A percentile compares a stretch with the other conserved stretches of the same genome.
These are phyloP conservation scores for Tulasnella sp. DNA, from an alignment of 768 basidiomycete genomes.

Conservation along the genomic window DNA sequence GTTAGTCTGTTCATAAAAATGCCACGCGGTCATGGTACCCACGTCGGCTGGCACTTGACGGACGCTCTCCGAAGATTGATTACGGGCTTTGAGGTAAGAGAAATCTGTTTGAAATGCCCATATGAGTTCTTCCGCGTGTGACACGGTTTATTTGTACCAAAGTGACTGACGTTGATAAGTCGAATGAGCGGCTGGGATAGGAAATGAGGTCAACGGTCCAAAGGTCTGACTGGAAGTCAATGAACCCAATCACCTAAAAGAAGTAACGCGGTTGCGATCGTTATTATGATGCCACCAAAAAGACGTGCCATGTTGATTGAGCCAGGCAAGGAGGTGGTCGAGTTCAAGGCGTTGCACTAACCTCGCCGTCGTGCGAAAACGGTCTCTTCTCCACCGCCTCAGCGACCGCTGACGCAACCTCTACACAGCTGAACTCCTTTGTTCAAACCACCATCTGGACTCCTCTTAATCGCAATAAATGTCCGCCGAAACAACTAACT, in stretches of 20 bases:
- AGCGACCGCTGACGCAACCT: not conserved
- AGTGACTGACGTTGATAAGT: slow-evolving; percentile 58
- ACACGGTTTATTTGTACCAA: not conserved
- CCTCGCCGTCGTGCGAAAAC: not conserved
- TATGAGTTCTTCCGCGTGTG: too few relatives aligned
- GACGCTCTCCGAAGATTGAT: not conserved
- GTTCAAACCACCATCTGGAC: not conserved
- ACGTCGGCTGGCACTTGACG: slow-evolving; percentile 11
- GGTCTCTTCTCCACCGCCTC: not conserved
- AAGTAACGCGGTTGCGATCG: not conserved
- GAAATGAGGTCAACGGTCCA: not conserved
- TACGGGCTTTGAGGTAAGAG: not conserved
- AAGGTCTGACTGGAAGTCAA: not conserved
- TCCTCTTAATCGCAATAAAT: not conserved
- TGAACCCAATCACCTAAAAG: not conserved
- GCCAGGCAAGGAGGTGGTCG: not conserved
- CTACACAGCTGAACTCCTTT: not conserved
- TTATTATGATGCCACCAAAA: not conserved
- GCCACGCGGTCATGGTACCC: not conserved
- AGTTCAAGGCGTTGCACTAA: not conserved
- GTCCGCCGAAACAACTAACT: not conserved
- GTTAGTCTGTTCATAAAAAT: not conserved
- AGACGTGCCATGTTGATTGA: not conserved
- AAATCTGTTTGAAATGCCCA: slow-evolving; percentile 42
- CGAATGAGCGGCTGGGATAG: slow-evolving; percentile 55